A percentile compares a stretch with the other conserved stretches of the same genome.
Conservation (phyloP, 2,329 filamentous ascomycete genomes). For the Trichoderma arundinaceum region DNA sequence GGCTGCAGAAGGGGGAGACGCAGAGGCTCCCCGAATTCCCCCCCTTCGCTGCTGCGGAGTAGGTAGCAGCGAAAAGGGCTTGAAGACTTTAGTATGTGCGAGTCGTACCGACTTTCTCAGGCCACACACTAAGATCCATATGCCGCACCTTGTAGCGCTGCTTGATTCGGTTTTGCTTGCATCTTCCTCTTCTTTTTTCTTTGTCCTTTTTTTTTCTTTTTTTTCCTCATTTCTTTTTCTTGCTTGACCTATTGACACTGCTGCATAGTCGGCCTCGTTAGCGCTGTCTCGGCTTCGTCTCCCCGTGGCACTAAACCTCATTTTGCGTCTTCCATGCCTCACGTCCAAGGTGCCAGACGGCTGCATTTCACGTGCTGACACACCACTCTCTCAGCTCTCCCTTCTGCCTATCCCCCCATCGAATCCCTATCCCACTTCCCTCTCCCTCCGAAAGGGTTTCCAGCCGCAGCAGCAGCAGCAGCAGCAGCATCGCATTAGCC, state of each 20-base stretch:
- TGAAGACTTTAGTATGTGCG: no score
- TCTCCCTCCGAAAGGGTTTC: slow-evolving; percentile 2
- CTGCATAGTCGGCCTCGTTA: neutral
- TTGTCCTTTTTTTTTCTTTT: neutral
- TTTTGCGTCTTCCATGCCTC: slow-evolving; percentile 9
- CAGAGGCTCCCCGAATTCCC: no score
- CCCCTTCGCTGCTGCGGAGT: no score
- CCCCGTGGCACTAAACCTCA: slow-evolving; percentile 29
- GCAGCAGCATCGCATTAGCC: slow-evolving; percentile 5
- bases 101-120: no score
- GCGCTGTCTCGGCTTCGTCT: slow-evolving; percentile 30
- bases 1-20: no score
- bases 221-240: neutral
- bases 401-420: neutral
- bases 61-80: no score
- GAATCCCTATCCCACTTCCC: slow-evolving; percentile 2
- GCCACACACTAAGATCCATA: no score
- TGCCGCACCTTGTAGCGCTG: no score
- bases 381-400: slow-evolving; percentile 1
- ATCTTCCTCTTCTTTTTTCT: neutral
- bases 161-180: neutral
- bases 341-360: neutral
- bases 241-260: no score
- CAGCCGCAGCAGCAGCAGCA: slow-evolving; percentile 11
- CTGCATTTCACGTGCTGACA: slow-evolving; percentile 30